Conservation (phyloP, 495 filamentous ascomycete genomes). For the Xylaria cubensis region DNA sequence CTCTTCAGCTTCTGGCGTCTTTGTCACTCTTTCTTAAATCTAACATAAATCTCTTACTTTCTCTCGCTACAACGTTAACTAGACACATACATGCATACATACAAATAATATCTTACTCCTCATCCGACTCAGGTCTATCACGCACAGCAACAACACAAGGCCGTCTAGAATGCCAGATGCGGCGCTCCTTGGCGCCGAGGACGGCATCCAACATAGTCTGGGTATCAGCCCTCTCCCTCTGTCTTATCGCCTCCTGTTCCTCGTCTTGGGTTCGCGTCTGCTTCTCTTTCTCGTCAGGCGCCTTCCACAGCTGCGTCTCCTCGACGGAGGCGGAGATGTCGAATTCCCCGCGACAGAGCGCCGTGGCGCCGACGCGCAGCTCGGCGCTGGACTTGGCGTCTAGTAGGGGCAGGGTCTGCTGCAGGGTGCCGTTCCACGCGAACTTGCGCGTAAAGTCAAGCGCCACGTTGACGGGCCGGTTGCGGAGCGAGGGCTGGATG, state of each 20-base stretch:
- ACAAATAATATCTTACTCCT: conserved; percentile 9
- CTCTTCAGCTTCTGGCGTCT: not conserved
- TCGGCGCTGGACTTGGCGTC: conserved; percentile 59
- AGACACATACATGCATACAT: too few species aligned
- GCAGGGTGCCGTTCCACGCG: conserved; percentile 83
- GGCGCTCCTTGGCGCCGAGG: conserved; percentile 65
- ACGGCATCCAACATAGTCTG: conserved; percentile 60
- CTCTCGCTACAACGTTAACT: not conserved
- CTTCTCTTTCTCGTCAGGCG: conserved; percentile 28
- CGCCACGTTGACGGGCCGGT: conserved; percentile 74
- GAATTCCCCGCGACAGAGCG: conserved; percentile 80
- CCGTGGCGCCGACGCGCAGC: conserved; percentile 68
- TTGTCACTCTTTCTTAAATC: not conserved
- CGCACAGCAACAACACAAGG: conserved; percentile 66
- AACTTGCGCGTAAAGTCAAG: conserved; percentile 85
- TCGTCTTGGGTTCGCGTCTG: conserved; percentile 36
- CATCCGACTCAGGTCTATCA: conserved; percentile 39
- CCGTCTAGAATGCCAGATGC: conserved; percentile 75
- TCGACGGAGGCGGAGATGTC: conserved; percentile 83
- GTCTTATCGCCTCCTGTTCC: conserved; percentile 25
- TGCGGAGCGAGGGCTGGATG: conserved; percentile 75
- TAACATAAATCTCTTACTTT: conserved; percentile 8
- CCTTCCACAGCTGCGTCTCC: conserved; percentile 65
- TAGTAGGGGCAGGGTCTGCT: conserved; percentile 71
- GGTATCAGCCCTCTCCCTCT: conserved; percentile 56